phyloP scores from a whole-genome alignment of 1,284 basidiomycete genomes.

The Malassezia globosa region DNA sequence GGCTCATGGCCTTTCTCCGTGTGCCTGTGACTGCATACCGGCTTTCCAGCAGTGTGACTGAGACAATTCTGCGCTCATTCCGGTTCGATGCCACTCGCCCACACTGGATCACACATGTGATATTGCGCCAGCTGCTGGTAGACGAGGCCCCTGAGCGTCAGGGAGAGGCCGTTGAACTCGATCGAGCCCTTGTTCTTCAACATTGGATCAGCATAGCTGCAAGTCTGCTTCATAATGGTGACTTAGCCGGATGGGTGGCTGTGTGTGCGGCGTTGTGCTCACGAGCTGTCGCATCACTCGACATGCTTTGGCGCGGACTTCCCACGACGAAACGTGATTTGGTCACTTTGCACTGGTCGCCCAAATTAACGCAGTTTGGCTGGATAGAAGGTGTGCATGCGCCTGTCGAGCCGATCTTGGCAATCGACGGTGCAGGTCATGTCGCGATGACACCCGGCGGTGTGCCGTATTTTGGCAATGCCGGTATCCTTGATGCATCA shows the following conservation, averaged over 20 bases:
- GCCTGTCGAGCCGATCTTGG: constrained; percentile 19
- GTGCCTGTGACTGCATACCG: constrained; percentile 14
- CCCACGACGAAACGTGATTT: constrained; percentile 28
- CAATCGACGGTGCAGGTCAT: neutral
- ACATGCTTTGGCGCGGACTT: constrained; percentile 36
- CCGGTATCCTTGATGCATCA: constrained; percentile 13
- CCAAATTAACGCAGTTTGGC: constrained; percentile 28
- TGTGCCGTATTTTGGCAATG: constrained; percentile 29
- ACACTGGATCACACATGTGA: constrained; percentile 35
- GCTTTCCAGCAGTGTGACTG: constrained; percentile 15
- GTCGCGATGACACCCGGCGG: constrained; percentile 2
- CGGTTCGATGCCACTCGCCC: constrained; percentile 36
- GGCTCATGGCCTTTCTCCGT: constrained; percentile 18
- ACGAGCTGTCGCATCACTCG: constrained; percentile 36
- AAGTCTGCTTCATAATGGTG: constrained; percentile 25
- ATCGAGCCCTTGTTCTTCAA: constrained; percentile 34
- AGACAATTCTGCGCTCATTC: constrained; percentile 17
- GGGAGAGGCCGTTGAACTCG: constrained; percentile 17
- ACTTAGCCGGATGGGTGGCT: constrained; percentile 39
- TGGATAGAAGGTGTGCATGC: constrained; percentile 33
- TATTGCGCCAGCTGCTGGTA: constrained; percentile 32
- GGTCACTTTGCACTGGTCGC: constrained; percentile 32
- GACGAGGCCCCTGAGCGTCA: constrained; percentile 17
- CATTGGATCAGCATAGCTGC: constrained; percentile 43
- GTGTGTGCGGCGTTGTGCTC: constrained; percentile 39